Conservation (phyloP, 768 basidiomycete species). For the Russula lepida region DNA sequence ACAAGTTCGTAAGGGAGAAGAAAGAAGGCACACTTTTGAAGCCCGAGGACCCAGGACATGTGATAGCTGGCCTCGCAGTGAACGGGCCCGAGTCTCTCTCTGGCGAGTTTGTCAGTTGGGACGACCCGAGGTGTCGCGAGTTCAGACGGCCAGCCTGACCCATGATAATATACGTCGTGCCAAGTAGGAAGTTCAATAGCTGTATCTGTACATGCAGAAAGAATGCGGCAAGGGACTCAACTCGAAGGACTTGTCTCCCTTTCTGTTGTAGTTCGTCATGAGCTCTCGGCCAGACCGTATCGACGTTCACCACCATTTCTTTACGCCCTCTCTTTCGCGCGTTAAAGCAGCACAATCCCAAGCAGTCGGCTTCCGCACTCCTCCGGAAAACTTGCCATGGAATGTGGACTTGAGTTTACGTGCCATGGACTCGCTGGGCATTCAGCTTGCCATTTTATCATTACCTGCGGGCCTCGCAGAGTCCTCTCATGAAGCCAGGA, state of each 20-base stretch:
- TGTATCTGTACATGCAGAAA: slow-evolving; percentile 10
- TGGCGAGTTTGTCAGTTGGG: slow-evolving; percentile 79
- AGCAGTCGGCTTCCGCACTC: slow-evolving; percentile 52
- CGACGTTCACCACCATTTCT: slow-evolving; percentile 76
- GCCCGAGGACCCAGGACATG: slow-evolving; percentile 66
- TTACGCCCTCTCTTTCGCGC: slow-evolving; percentile 38
- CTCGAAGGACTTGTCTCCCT: background rate
- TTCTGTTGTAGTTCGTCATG: background rate
- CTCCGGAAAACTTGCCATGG: slow-evolving; percentile 61
- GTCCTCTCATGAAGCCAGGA: slow-evolving; percentile 34
- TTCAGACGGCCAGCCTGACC: slow-evolving; percentile 32
- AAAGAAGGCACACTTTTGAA: slow-evolving; percentile 62
- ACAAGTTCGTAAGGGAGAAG: slow-evolving; percentile 49
- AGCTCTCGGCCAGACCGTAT: slow-evolving; percentile 25
- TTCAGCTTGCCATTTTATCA: slow-evolving; percentile 58
- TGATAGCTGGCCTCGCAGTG: slow-evolving; percentile 71
- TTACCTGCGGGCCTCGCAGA: slow-evolving; percentile 45
- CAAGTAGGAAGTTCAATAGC: slow-evolving; percentile 10
- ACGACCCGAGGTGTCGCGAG: slow-evolving; percentile 55
- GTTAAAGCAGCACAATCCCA: slow-evolving; percentile 39
- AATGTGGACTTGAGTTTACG: slow-evolving; percentile 45
- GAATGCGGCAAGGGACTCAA: background rate
- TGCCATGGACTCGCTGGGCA: slow-evolving; percentile 51
- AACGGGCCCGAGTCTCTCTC: slow-evolving; percentile 51
- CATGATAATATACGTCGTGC: background rate